Percentiles rank a stretch among this genome's conserved stretches.
phyloP scores from a whole-genome alignment of 768 basidiomycete species.

The Neoboletus magnificus region DNA sequence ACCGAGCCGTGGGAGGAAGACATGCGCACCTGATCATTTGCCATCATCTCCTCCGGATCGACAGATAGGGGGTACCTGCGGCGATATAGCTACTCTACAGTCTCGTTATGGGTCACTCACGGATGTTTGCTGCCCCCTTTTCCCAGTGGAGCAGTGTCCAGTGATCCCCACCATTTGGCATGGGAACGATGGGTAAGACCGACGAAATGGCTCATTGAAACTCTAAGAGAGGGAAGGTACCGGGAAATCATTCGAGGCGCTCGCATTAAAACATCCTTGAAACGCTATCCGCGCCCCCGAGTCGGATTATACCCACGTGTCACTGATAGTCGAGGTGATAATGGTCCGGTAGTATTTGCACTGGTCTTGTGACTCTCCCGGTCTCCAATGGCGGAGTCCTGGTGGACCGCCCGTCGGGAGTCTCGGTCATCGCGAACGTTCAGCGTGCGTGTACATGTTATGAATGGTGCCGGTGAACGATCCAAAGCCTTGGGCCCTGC shows the following conservation, averaged over 20 bases:
- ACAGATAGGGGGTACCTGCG: background rate
- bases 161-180: background rate
- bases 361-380: background rate
- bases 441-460: no score
- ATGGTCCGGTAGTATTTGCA: background rate
- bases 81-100: background rate
- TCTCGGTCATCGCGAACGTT: no score
- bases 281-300: background rate
- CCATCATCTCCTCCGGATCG: background rate
- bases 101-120: background rate
- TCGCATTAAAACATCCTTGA: background rate
- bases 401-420: no score
- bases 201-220: background rate
- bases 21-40: background rate
- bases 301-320: background rate
- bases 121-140: background rate
- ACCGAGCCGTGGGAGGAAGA: background rate
- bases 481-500: no score
- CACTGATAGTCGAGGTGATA: background rate
- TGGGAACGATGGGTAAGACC: background rate
- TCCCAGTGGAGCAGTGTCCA: background rate
- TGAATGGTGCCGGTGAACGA: no score
- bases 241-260: background rate
- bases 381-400: no score
- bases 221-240: background rate